phyloP scores from a whole-genome alignment of 2,329 filamentous ascomycete species.

The Cladophialophora yegresii region DNA sequence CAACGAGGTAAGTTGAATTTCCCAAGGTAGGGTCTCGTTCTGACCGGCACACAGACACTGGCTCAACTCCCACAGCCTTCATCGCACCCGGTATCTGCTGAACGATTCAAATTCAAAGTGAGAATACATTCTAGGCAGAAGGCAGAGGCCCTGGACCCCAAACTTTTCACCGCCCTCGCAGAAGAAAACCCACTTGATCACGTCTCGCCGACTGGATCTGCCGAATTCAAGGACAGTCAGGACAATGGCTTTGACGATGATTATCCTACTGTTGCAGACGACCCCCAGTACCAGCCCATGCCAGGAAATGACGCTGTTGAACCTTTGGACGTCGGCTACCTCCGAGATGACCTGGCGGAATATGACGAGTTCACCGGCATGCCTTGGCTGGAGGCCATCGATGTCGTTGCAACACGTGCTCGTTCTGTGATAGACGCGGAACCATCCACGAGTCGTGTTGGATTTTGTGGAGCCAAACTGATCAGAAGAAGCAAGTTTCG shows the following conservation, averaged over 20 bases:
- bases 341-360: background rate
- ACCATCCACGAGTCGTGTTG: background rate
- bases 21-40: background rate
- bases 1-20: background rate
- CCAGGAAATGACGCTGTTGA: background rate
- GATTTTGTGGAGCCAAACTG: constrained; percentile 11
- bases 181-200: no score
- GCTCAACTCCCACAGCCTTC: background rate
- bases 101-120: background rate
- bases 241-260: background rate
- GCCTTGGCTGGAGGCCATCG: constrained; percentile 17
- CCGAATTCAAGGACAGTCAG: background rate
- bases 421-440: background rate
- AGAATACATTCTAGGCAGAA: constrained; percentile 3
- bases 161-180: background rate
- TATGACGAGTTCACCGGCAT: constrained; percentile 13
- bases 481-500: background rate
- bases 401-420: constrained; percentile 4
- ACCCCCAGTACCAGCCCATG: background rate
- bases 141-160: background rate
- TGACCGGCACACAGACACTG: background rate
- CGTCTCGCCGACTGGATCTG: background rate
- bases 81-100: background rate
- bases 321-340: constrained; percentile 7
- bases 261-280: background rate